Conservation (phyloP, 1,284 basidiomycete species). For the Serendipita sp. region DNA sequence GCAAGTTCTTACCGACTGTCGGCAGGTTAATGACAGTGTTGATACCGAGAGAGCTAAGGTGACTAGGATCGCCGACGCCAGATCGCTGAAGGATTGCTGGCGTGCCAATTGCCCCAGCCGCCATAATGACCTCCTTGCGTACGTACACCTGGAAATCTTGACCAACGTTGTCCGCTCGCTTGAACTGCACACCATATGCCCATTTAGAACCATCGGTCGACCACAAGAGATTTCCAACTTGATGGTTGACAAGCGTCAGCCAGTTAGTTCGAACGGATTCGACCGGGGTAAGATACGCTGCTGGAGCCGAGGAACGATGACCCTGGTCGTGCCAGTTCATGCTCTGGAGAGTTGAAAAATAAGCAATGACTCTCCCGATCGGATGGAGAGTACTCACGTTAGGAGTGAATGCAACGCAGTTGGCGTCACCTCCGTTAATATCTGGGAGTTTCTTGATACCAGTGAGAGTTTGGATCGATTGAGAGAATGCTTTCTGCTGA, state of each 20-base stretch:
- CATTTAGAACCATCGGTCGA: background rate
- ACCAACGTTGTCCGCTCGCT: conserved; percentile 11
- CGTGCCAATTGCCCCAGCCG: conserved; percentile 27
- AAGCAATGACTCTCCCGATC: background rate
- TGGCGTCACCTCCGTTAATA: conserved; percentile 40
- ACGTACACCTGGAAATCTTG: conserved; percentile 19
- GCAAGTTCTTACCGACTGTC: conserved; percentile 33
- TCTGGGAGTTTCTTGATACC: conserved; percentile 34
- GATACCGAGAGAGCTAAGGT: conserved; percentile 28
- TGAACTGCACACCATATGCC: conserved; percentile 14
- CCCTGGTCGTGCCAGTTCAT: conserved; percentile 23
- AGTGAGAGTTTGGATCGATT: conserved; percentile 33
- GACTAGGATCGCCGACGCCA: conserved; percentile 29
- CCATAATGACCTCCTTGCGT: conserved; percentile 23
- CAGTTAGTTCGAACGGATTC: conserved; percentile 23
- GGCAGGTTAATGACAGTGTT: conserved; percentile 24
- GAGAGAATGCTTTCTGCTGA: conserved; percentile 36
- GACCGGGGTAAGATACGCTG: conserved; percentile 29
- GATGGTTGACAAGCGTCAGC: conserved; percentile 24
- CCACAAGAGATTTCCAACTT: conserved; percentile 20
- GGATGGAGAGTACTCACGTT: conserved; percentile 9
- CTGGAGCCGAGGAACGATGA: conserved; percentile 27
- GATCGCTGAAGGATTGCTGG: conserved; percentile 30
- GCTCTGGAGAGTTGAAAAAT: conserved; percentile 16
- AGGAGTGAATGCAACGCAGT: conserved; percentile 41